These are phyloP conservation scores for Paramecium tetraurelia DNA, from an alignment of 73 alveolate genomes.

Conservation along the genomic window DNA sequence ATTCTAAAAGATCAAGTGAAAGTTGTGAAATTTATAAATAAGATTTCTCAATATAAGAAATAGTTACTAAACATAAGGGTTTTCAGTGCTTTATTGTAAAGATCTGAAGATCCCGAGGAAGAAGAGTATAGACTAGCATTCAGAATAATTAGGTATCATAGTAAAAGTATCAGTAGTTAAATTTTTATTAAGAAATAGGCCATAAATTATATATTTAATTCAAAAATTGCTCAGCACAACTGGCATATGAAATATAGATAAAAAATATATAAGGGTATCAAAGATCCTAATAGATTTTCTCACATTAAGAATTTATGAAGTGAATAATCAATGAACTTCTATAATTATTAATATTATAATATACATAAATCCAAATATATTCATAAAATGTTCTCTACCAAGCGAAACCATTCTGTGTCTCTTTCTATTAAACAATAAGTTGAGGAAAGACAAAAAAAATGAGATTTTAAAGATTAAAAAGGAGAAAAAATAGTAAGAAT, in stretches of 20 bases:
- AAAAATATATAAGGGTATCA: background rate
- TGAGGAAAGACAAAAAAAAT: too few species aligned
- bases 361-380: background rate
- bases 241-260: conserved; percentile 48
- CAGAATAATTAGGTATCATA: background rate
- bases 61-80: background rate
- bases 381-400: background rate
- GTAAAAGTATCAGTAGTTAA: background rate
- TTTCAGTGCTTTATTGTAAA: background rate
- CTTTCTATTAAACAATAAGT: too few species aligned
- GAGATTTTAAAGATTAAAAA: too few species aligned
- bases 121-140: background rate
- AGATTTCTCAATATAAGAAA: background rate
- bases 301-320: conserved; percentile 14
- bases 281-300: background rate
- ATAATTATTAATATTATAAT: background rate
- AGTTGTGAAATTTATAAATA: background rate
- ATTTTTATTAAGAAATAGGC: conserved; percentile 13
- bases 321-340: background rate
- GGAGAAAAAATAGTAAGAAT: too few species aligned
- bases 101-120: background rate
- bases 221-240: background rate
- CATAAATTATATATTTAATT: background rate
- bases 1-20: background rate
- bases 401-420: too few species aligned